Conservation (phyloP, 768 basidiomycete genomes). For the Pulveroboletus sp. region DNA sequence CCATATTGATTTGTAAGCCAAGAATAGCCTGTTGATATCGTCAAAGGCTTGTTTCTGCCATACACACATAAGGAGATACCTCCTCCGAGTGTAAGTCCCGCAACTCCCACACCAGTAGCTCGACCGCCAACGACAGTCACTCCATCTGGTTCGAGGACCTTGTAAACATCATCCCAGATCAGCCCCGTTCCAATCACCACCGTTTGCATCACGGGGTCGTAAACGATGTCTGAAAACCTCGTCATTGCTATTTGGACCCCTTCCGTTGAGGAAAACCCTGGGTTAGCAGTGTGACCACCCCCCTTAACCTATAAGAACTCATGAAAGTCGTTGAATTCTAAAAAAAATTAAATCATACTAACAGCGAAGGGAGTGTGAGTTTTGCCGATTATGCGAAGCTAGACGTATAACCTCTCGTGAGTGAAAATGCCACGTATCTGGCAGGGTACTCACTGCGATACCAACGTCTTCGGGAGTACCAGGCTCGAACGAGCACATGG, state of each 20-base stretch:
- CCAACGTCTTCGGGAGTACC: background rate
- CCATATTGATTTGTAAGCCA: conserved; percentile 62
- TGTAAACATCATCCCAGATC: conserved; percentile 67
- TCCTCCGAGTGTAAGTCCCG: conserved; percentile 54
- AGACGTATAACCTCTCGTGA: too few relatives aligned
- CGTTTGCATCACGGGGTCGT: conserved; percentile 36
- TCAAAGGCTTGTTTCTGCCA: too few relatives aligned
- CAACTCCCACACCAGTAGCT: conserved; percentile 55
- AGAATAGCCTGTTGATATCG: conserved; percentile 6
- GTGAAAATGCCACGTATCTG: too few relatives aligned
- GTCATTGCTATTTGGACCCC: conserved; percentile 58
- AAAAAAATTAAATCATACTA: too few relatives aligned
- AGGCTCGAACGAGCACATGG: background rate
- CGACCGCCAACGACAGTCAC: conserved; percentile 55
- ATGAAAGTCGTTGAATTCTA: background rate
- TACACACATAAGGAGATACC: conserved; percentile 27
- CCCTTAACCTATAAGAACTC: conserved; percentile 46
- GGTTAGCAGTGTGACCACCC: conserved; percentile 57
- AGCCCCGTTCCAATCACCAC: conserved; percentile 39
- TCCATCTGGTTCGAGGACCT: conserved; percentile 38
- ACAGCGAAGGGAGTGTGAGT: background rate
- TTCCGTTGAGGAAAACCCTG: conserved; percentile 52
- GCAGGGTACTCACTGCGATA: background rate
- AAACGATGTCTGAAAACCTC: conserved; percentile 40
- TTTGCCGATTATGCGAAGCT: background rate